These are phyloP conservation scores for Musa acuminata DNA, from an alignment of 176 grass and related monocot genomes.

Conservation along the genomic window DNA sequence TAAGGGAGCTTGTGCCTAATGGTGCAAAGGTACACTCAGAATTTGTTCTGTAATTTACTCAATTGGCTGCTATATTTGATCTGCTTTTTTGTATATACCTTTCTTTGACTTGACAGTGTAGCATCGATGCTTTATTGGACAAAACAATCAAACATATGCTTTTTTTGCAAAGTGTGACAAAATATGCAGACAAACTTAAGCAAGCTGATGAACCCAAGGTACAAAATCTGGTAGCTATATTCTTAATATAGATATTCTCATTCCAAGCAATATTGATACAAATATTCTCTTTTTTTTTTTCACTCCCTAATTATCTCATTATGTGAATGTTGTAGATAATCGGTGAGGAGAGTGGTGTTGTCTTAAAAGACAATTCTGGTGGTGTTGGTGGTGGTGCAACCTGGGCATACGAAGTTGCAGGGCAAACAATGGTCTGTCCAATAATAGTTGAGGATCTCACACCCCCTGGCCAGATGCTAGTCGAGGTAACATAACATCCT, in stretches of 20 bases:
- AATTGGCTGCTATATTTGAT: background rate
- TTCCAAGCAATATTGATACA: no score
- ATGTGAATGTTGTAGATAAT: conserved; percentile 52
- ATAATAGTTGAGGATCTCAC: conserved; percentile 95
- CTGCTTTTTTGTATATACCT: background rate
- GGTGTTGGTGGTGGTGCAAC: conserved; percentile 49
- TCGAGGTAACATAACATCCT: conserved; percentile 53
- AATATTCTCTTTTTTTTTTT: background rate
- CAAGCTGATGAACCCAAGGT: conserved; percentile 88
- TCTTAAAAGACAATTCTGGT: conserved; percentile 83
- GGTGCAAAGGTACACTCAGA: conserved; percentile 61
- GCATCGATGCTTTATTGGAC: conserved; percentile 99
- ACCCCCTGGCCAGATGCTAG: conserved; percentile 88
- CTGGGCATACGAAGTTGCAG: conserved; percentile 96
- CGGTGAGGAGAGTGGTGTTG: conserved; percentile 71
- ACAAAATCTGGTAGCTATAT: conserved; percentile 7
- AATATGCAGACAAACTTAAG: conserved; percentile 94
- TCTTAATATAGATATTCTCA: no score
- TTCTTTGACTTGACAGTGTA: conserved; percentile 60
- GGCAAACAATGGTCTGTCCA: conserved; percentile 95
- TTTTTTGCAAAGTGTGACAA: conserved; percentile 96
- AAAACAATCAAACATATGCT: conserved; percentile 99
- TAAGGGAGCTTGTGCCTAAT: conserved; percentile 94
- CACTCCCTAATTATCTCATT: background rate
- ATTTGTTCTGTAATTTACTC: background rate